Base-by-base conservation (phyloP, 257 asterid genomes). In the Striga asiatica region DNA sequence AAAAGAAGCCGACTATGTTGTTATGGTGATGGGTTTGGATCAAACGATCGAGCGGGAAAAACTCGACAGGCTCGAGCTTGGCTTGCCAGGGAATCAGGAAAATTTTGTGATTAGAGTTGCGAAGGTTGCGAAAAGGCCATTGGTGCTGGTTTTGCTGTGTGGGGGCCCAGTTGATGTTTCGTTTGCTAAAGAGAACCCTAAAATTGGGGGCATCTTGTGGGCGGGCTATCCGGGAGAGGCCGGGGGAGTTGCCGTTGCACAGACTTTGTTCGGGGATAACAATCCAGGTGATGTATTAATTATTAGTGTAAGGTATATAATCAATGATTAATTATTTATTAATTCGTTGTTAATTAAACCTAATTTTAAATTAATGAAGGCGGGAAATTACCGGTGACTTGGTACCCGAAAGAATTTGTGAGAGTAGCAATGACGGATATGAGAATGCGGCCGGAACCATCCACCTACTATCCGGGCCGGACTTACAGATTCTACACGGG, bases 211-310 rank as follows among this genome's bases (percentile, higher is more conserved):
- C 61, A 83, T 81, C 43, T 34, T 87, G 63, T 87, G 94, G 94
- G 89, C 80, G 21, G 94, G 96, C 23, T 87, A 83, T 71, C 94
- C 93, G 2, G 94, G 94, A 50, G 78, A 81, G 60, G 82, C 76
- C 2, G 96, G 96, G 34, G 96, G 93, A 0, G 54, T 55, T 35
- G 94, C 94, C 17, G 9, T 81, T 32, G 92, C 93, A 32, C 79
- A 87, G 68, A 74, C 74, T 51, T 73, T 87, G 50, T 77, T 81
- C 19, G 89, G 96, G 28, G 89, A 79, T 56, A 80, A 83, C 59
- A 87, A 87, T 64, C 93, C 93, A 70, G 93, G 92, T 42, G 22
- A 41, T 14, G 8, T 41, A 0, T 17, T 19, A 1, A 11, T 27
- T 6, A 27, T 27, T 3, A 27, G n/a, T 27, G 31, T 27, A 6